These are phyloP conservation scores for Chaetoceros tenuissimus DNA, from an alignment of 108 stramenopile genomes.

Conservation along the genomic window DNA sequence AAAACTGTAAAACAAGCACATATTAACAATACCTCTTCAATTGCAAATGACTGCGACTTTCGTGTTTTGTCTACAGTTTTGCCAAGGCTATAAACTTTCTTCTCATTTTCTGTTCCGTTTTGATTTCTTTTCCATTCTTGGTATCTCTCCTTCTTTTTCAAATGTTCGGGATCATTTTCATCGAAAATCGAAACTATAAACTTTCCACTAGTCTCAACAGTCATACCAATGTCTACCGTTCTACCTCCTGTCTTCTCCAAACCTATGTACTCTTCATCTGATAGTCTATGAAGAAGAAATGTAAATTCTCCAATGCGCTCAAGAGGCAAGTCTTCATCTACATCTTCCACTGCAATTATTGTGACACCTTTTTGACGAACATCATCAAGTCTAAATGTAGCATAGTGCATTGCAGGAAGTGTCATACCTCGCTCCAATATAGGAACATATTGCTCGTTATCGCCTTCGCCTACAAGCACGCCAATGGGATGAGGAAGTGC, in stretches of 20 bases:
- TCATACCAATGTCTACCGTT: constrained; percentile 60
- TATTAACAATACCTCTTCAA: constrained; percentile 24
- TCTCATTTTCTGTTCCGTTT: neutral
- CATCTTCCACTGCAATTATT: constrained; percentile 56
- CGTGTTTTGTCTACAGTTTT: constrained; percentile 5
- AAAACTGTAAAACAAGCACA: constrained; percentile 10
- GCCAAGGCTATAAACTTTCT: constrained; percentile 1
- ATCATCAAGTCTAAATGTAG: constrained; percentile 51
- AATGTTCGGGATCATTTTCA: constrained; percentile 68
- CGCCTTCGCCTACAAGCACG: constrained; percentile 17
- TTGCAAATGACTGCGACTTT: constrained; percentile 8
- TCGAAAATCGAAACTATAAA: constrained; percentile 72
- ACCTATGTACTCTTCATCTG: constrained; percentile 10
- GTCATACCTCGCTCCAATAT: constrained; percentile 48
- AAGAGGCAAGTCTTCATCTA: constrained; percentile 16
- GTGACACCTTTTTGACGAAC: constrained; percentile 56
- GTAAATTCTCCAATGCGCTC: constrained; percentile 39
- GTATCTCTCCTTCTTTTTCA: constrained; percentile 35
- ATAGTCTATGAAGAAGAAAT: constrained; percentile 55
- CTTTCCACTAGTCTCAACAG: constrained; percentile 43
- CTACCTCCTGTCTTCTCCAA: constrained; percentile 24
- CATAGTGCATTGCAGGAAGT: constrained; percentile 52
- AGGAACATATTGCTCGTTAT: constrained; percentile 31
- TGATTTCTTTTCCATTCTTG: constrained; percentile 11
- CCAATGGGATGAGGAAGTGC: constrained; percentile 75